Base-by-base conservation (phyloP, 2,329 filamentous ascomycete genomes). In the Microascus cirrosus region DNA sequence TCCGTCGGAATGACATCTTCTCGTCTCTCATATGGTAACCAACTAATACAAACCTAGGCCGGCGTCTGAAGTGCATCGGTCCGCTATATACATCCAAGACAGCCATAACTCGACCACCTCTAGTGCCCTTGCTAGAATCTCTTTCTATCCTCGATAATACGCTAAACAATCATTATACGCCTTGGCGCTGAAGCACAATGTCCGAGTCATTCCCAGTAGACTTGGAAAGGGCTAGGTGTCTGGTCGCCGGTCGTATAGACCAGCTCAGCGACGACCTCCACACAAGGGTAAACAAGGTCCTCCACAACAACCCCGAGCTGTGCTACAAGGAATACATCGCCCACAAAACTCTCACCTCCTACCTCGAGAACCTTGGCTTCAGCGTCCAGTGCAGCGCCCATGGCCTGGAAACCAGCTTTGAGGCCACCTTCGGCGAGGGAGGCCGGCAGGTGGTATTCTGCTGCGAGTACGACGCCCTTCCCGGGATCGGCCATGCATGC, bases 381-480 rank as follows among this genome's bases (percentile, higher is more conserved):
- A 28, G 54, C 11, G 68, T 70, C 0, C 68, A 63, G 1, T 67
- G 65, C 25, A 64, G 67, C 52, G 63, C 68, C 3, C 69, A 70
- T 60, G 68, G 67, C 20, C 58, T 73, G 12, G 61, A 66, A 0
- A 72, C 70, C 13, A 63, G 68, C 24, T 72, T 73, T 53, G 64
- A 66, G 36, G 66, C 65, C 25, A 62, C 63, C 7, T 57, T 59
- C 50, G 68, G 67, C 28, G 61, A 62, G 10, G 68, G 65, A 24
- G 68, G 67, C 59, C 60, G 64, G n/a, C 60, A 70, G 1, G 66
- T 72, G 53, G 63, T 69, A n/a, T 67, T 70, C 62, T 68, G 67
- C 55, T 66, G 66, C 34, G 71, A 73, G 63, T 78, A 78, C 59
- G 77, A 80, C 59, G 76, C 76, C 0, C 68, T 78, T 0, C 74